A percentile compares a stretch with the other conserved stretches of the same genome.
Conservation (phyloP, 345 rosid genomes). For the Eucalyptus cloeziana region DNA sequence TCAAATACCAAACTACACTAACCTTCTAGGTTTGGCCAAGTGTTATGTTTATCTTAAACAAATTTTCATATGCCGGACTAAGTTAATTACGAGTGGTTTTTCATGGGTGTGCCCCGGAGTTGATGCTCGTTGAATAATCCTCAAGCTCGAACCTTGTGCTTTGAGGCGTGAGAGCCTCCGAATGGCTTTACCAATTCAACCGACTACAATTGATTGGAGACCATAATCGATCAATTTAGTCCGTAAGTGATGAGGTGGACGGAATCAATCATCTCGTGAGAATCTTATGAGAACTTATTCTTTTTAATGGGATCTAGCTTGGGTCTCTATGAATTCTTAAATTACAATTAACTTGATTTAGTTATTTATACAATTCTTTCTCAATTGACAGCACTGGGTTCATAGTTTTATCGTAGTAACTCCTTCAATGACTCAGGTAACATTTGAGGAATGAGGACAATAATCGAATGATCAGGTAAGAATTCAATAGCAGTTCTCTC, state of each 20-base stretch:
- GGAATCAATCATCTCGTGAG: accelerated
- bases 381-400: background rate
- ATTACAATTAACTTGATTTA: background rate
- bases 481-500: background rate
- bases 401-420: background rate
- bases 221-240: background rate
- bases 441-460: background rate
- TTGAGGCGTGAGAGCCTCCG: background rate
- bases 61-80: background rate
- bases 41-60: background rate
- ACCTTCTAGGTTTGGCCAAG: background rate
- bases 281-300: background rate
- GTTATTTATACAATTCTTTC: background rate
- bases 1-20: background rate
- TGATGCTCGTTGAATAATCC: background rate
- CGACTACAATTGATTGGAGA: accelerated
- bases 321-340: background rate
- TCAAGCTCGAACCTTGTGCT: background rate
- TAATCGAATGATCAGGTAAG: background rate
- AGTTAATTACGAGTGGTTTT: background rate
- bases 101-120: background rate
- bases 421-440: background rate
- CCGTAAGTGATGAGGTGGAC: accelerated
- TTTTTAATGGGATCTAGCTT: background rate
- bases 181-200: background rate